Evolutionary conservation across 1,139 yeast genomes (phyloP).

Genomic region (Nakaseomyces nivariensis): DNA sequence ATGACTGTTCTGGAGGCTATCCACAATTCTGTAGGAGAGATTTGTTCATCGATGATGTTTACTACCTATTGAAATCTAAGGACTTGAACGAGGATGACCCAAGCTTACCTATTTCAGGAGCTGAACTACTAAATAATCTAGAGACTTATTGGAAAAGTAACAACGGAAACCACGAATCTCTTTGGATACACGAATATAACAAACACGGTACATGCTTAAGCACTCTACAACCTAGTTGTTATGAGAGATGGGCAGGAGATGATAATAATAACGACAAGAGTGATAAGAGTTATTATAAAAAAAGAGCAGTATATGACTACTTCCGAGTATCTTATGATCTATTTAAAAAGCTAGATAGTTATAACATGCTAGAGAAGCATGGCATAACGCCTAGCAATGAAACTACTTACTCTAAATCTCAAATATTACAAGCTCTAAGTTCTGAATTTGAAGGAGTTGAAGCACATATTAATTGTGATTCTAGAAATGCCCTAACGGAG

Average conservation of each 20-base stretch:
- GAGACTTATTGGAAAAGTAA: constrained; percentile 62
- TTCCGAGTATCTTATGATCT: constrained; percentile 56
- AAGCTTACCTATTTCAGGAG: constrained; percentile 34
- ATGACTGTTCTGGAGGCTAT: constrained; percentile 65
- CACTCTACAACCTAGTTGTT: constrained; percentile 68
- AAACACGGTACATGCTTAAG: constrained; percentile 92
- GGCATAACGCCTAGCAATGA: constrained; percentile 61
- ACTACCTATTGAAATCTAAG: constrained; percentile 37
- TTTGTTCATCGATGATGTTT: constrained; percentile 47
- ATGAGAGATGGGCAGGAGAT: constrained; percentile 29
- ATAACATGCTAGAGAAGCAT: constrained; percentile 49
- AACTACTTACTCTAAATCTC: constrained; percentile 51
- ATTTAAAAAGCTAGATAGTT: constrained; percentile 61
- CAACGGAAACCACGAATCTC: constrained; percentile 59
- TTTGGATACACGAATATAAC: constrained; percentile 92
- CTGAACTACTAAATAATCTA: constrained; percentile 50
- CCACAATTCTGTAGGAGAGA: constrained; percentile 66
- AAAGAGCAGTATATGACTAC: constrained; percentile 69
- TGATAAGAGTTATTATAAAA: constrained; percentile 19
- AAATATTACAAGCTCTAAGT: constrained; percentile 55
- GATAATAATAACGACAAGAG: constrained; percentile 8
- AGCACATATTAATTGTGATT: constrained; percentile 67
- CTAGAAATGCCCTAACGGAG: constrained; percentile 60
- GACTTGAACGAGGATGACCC: constrained; percentile 27
- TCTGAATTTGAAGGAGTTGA: constrained; percentile 47